Evolutionary conservation across 805 yeast genomes (phyloP), one percentile per base, ranked within the genome.

Genomic region (Brettanomyces anomalus): DNA sequence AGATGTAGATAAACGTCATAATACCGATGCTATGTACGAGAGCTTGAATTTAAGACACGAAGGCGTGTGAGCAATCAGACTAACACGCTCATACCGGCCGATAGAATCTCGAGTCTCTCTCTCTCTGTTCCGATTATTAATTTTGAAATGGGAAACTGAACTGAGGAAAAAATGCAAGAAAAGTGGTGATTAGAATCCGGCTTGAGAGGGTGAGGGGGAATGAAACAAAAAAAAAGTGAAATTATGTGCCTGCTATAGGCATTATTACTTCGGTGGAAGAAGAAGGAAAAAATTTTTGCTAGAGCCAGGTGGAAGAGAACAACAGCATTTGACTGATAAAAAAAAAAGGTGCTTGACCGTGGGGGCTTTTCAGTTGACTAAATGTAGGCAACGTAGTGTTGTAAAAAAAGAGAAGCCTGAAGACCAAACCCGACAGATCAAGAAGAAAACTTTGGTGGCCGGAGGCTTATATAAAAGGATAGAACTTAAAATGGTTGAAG

Each of bases 401-500:
- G 37, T 35, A 28, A 15, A 14, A 61, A 60, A 64, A 64, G 65
- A 74, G 65, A 74, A 74, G 83, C 83, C 34, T 82, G 86, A 66
- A 79, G 97, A 71, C 86, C 90, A 14, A 17, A 34, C 36, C 36
- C 36, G 20, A 34, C 13, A n/a, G 18, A 34, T 10, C 20, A 34
- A 34, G 20, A 15, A 10, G 36, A 17, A 34, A 17, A 34, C 16
- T 19, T 13, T 19, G 20, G 16, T 34, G 14, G 16, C 36, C 18
- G 15, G 20, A 34, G 5, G 18, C 15, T 17, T 34, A 17, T 24
- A 34, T 21, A 40, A 13, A 31, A 17, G 30, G 15, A 17, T 19
- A 18, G 14, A 8, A 15, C 34, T 4, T 34, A 28, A 5, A 14
- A 61, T 61, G 65, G 64, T 60, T 42, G 65, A 74, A 74, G 83